Base-by-base conservation (phyloP, 2,329 filamentous ascomycete genomes). In the Aspergillus pseudoterreus region DNA sequence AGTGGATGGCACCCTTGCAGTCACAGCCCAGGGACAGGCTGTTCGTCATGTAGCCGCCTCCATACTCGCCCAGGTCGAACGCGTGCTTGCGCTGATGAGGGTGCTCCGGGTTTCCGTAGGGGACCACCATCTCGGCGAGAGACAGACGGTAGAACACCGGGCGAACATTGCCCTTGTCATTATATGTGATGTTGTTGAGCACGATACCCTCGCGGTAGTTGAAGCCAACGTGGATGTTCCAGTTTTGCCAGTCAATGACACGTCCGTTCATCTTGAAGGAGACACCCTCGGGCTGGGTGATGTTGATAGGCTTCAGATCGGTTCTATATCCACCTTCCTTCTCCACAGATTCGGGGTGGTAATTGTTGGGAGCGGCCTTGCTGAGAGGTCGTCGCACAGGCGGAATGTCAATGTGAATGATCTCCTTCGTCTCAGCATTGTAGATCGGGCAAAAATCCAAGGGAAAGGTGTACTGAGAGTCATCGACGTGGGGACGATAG, bases 371-470 rank as follows among this genome's bases (percentile, higher is more conserved):
- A 6, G 82, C 73, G 1, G 82, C 83, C 63, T 82, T 86, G 73
- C 81, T 92, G 47, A 96, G 68, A 1, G 87, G 90, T 52, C 91
- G 77, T 50, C 92, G 81, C 3, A 92, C 78, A 41, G 85, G 82
- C 19, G 91, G 92, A 10, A 96, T 79, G 68, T 95, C 91, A 61
- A 95, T 95, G 66, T 86, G 85, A 49, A 95, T 81, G 60, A 95
- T 87, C 64, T 88, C 75, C 60, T 87, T 79, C 53, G 87, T 91
- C 64, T 90, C 86, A 1, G 87, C 79, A 66, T 95, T 91, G 72
- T 84, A 95, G 64, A 96, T 95, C 1, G 92, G 92, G 65, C 90
- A 95, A 74, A 96, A 96, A 71, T 96, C 92, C 47, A 96, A 81
- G 0, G 92, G 92, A 66, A 86, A 96, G 36, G 88, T 87, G 71